Base-by-base conservation (phyloP, 2,329 filamentous ascomycete species). In the Colletotrichum navitas region DNA sequence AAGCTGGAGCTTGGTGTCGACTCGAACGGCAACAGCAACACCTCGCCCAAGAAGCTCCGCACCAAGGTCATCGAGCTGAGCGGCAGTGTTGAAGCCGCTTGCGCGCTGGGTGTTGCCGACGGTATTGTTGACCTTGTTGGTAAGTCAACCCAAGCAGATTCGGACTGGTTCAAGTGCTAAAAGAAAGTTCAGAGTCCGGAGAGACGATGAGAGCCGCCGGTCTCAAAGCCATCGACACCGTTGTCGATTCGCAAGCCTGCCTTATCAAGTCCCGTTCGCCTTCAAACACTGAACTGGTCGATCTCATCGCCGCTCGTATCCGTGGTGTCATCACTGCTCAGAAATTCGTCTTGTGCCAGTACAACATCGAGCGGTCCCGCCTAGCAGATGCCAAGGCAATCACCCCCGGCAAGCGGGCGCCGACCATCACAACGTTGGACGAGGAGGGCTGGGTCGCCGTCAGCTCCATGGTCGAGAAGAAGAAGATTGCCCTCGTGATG, bases 121-220 rank as follows among this genome's bases (percentile, higher is more conserved):
- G 96, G 95, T 62, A 98, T 99, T 80, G 94, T 99, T 58, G 96
- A 99, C 84, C 90, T 99, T 69, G 96, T 99, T 79, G 94, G 94
- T 96, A 83, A 80, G 93, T 89, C 58, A 45, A 58, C 14, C 16
- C 34, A 2, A 29, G n/a, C 56, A 12, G 32, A 11, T 29, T 8
- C 32, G 12, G 24, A 5, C 32, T 41, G 11, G 21, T 18, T 32
- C 21, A 26, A 49, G 34, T 8, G n/a, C 59, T 66, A 39, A 68
- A 61, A 26, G 45, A 18, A 2, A 34, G 24, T 12, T 26, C 1
- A 96, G 95, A 99, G 86, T 98, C 96, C 26, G 96, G 96, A 68
- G 95, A 98, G 83, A 99, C 96, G 0, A 99, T 99, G 96, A 93
- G 93, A 78, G 96, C 95, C 26, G 95, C 95, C 54, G 96, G 96